phyloP scores from a whole-genome alignment of 2,329 filamentous ascomycete genomes.

The Calonectria pseudoreteaudii region DNA sequence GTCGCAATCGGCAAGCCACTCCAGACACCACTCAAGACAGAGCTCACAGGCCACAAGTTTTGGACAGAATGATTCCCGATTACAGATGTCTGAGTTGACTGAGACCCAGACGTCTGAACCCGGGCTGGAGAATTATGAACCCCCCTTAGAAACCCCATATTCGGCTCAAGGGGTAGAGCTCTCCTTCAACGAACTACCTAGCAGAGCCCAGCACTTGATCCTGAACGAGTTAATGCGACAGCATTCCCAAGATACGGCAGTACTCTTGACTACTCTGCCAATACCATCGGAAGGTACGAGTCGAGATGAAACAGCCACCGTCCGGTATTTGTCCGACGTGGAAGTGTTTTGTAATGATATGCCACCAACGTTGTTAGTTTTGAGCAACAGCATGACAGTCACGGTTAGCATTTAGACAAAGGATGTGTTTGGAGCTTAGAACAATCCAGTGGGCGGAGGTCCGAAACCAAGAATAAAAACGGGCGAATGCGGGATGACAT shows the following conservation, averaged over 20 bases:
- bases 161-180: conserved; percentile 74
- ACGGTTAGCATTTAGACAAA: conserved; percentile 74
- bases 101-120: conserved; percentile 50
- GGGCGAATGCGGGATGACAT: conserved; percentile 6
- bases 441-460: neutral
- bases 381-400: conserved; percentile 92
- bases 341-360: conserved; percentile 82
- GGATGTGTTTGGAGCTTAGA: neutral
- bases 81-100: conserved; percentile 59
- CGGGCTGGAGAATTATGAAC: conserved; percentile 38
- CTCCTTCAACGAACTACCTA: conserved; percentile 88
- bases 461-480: neutral
- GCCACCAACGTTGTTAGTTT: conserved; percentile 81
- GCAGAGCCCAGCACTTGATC: conserved; percentile 86
- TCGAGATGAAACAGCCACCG: conserved; percentile 75
- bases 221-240: conserved; percentile 84
- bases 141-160: conserved; percentile 55
- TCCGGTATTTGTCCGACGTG: conserved; percentile 81
- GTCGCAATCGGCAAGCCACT: conserved; percentile 43
- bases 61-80: conserved; percentile 49
- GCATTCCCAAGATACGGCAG: conserved; percentile 77
- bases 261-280: conserved; percentile 85
- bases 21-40: conserved; percentile 51
- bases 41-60: conserved; percentile 50
- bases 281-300: conserved; percentile 83